These are phyloP conservation scores for Vitis hybrid DNA, from an alignment of 177 flowering plant species.

Conservation along the genomic window DNA sequence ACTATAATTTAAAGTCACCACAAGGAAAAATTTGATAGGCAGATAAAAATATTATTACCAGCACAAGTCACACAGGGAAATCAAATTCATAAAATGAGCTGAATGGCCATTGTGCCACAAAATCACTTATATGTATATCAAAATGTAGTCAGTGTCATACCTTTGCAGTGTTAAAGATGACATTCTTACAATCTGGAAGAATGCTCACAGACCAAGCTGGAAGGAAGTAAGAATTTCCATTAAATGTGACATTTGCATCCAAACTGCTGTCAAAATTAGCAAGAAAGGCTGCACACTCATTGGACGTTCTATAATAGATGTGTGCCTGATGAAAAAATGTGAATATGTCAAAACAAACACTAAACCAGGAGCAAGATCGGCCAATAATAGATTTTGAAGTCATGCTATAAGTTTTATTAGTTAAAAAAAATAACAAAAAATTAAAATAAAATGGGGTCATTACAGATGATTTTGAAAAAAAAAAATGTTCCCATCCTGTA, in stretches of 20 bases:
- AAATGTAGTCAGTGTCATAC: slow-evolving; percentile 11
- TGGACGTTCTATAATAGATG: slow-evolving; percentile 33
- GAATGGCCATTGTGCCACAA: not conserved
- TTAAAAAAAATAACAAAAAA: not conserved
- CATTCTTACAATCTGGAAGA: slow-evolving; percentile 48
- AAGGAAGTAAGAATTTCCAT: slow-evolving; percentile 32
- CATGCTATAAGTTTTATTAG: too few species aligned
- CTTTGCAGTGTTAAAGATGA: slow-evolving; percentile 42
- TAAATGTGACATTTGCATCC: slow-evolving; percentile 37
- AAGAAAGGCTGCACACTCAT: slow-evolving; percentile 52
- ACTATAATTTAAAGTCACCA: too few species aligned
- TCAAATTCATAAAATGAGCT: not conserved
- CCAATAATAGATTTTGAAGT: not conserved
- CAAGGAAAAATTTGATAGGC: too few species aligned
- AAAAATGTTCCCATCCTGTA: not conserved
- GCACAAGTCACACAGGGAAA: not conserved
- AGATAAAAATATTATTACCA: not conserved
- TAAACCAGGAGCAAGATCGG: not conserved
- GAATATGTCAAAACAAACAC: not conserved
- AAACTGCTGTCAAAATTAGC: slow-evolving; percentile 35
- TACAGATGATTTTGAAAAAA: not conserved
- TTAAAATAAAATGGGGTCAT: too few species aligned
- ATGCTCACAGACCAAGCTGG: slow-evolving; percentile 61
- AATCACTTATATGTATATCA: not conserved
- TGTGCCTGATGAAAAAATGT: slow-evolving; percentile 31